A percentile compares a stretch with the other conserved stretches of the same genome.
These are phyloP conservation scores for Phytophthora agathidicida DNA, from an alignment of 352 stramenopile species.

Conservation along the genomic window DNA sequence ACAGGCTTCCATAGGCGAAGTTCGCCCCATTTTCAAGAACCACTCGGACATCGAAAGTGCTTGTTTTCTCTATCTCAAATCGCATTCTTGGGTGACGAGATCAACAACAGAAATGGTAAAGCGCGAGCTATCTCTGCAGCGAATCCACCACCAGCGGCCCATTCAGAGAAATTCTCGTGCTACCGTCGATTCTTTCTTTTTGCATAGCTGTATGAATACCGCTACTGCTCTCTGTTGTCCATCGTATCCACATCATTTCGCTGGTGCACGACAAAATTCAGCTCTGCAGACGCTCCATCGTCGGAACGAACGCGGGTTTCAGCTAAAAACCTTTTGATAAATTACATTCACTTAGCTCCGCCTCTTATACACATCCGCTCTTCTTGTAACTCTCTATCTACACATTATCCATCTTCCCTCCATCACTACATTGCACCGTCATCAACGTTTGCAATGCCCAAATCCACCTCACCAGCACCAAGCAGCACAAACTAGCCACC, in stretches of 20 bases:
- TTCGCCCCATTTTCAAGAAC: slow-evolving; percentile 1
- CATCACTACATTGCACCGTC: slow-evolving; percentile 6
- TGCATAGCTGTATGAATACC: background rate
- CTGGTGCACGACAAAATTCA: background rate
- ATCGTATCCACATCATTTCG: slow-evolving; percentile 4
- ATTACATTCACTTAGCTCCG: slow-evolving; percentile 34
- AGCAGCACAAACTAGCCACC: slow-evolving; percentile 20
- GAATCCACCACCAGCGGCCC: no score
- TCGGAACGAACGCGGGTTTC: background rate
- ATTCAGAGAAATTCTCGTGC: no score
- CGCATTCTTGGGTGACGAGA: background rate
- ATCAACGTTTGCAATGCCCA: slow-evolving; percentile 12
- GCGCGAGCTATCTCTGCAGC: no score
- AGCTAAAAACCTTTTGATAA: slow-evolving; percentile 24
- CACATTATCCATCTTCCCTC: slow-evolving; percentile 18
- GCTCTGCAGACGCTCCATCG: background rate
- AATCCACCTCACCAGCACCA: slow-evolving; percentile 27
- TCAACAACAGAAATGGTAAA: background rate
- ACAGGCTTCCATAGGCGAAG: slow-evolving; percentile 1
- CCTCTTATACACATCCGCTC: slow-evolving; percentile 23
- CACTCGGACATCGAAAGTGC: slow-evolving; percentile 3
- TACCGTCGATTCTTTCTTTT: no score
- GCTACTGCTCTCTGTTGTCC: background rate
- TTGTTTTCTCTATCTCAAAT: background rate
- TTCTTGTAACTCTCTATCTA: slow-evolving; percentile 12